Base-by-base conservation (phyloP, 2,329 filamentous ascomycete species). In the Venturia asperata region DNA sequence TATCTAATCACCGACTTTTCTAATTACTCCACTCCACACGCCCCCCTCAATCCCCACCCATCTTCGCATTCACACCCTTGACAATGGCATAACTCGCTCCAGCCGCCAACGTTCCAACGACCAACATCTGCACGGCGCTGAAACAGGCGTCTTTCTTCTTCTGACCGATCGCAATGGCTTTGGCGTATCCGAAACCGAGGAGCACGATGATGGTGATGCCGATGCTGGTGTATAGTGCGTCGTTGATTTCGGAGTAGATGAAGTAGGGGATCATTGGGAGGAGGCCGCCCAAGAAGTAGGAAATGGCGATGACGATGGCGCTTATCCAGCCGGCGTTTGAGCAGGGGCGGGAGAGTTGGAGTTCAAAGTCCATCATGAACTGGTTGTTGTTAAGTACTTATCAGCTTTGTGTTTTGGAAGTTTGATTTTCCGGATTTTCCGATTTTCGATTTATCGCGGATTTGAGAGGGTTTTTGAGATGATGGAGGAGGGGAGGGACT, bases 41-140 rank as follows among this genome's bases (percentile, higher is more conserved):
- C n/a, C n/a, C 17, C 15, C 4, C 27, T 56, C 17, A 56, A 1
- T n/a, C 52, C 6, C 52, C 52, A 37, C 52, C 52, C 52, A 56
- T 34, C 52, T 56, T 30, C 52, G 52, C 52, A 60, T 68, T 67
- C 17, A 69, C 62, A 0, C 66, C 67, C 60, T 64, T 63, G 13
- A 69, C 67, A 62, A 69, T 68, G 1, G 66, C 68, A 62, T 68
- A 69, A 64, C 63, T 66, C 11, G 66, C 63, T 19, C 64, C 67
- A 3, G 68, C 68, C 19, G 68, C 68, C 6, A 68, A 45, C 1
- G 65, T 67, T 2, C 68, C 68, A 9, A 69, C 68, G 42, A 61
- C 62, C 10, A 69, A 56, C 24, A 67, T 69, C 60, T 69, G 68
- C 10, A 68, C 17, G 19, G 66, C 66, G 62, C 66, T 68, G 27